Evolutionary conservation across 106 monocot species (phyloP), one percentile per base, ranked within the genome.

Genomic region (Dendrobium officinale): DNA sequence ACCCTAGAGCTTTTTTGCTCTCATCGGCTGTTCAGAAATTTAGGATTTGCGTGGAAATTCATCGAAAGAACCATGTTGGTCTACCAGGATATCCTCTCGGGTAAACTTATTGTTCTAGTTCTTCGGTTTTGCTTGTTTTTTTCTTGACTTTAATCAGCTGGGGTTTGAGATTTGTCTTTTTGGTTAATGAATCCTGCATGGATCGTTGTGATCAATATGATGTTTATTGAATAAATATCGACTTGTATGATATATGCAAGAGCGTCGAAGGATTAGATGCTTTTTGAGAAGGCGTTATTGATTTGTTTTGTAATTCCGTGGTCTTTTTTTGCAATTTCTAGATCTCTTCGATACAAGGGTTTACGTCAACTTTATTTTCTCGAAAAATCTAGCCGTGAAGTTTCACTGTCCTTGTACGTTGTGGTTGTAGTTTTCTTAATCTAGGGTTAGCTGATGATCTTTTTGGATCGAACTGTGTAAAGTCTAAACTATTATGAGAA

Each of bases 1-100:
- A 61, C 61, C 61, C 61, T 61, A 61, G 22, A 61, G 61, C 61
- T n/a, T 61, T 27, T 51, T 3, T 20, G 19, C 61, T 61, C 61
- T 61, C 10, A 10, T 22, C 61, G 61, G 22, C 16, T 8, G 22
- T 22, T 61, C 22, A n/a, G 22, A 22, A n/a, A 9, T 70, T 27
- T 87, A 81, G 81, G 84, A 75, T 79, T 84, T 81, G 42, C 74
- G 6, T 41, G 3, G 45, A 64, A 80, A 47, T 44, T 79, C 9
- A 20, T 24, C 9, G 45, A 59, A 58, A 80, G 29, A 77, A 86
- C 42, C 77, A 95, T 95, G 94, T 77, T 95, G 83, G 88, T 95
- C 20, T 95, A 94, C 75, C 86, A 90, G 59, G 94, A 94, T 92
- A 56, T 88, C 51, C 83, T 94, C 78, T 73, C 90, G 24, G 91